phyloP scores from a whole-genome alignment of 2,329 filamentous ascomycete species.

The Xylariomycetidae sp. region DNA sequence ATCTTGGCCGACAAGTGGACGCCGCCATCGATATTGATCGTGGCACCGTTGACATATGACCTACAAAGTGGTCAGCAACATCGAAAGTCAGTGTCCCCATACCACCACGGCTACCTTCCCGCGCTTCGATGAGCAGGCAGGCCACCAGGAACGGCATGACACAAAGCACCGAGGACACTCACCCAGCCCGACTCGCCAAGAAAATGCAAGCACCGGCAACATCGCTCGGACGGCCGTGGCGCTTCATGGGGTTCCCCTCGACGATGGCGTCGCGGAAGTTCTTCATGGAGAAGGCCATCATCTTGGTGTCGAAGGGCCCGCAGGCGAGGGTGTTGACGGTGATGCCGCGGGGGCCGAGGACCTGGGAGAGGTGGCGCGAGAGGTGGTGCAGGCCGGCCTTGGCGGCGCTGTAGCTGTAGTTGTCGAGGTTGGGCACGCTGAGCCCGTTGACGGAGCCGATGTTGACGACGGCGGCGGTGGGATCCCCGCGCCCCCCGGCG shows the following conservation, averaged over 20 bases:
- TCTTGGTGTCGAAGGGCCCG: constrained; percentile 64
- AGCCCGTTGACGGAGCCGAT: constrained; percentile 60
- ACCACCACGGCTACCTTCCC: too few species aligned
- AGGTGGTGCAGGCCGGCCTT: constrained; percentile 63
- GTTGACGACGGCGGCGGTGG: constrained; percentile 56
- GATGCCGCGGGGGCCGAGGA: constrained; percentile 53
- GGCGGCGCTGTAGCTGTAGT: constrained; percentile 53
- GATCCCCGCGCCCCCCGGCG: constrained; percentile 26
- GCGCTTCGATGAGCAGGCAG: too few species aligned
- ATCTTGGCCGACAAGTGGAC: constrained; percentile 39
- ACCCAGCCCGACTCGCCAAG: constrained; percentile 60
- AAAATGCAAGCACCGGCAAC: constrained; percentile 68
- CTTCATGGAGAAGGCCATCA: constrained; percentile 59
- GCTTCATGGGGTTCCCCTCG: constrained; percentile 54
- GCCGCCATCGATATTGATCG: constrained; percentile 57
- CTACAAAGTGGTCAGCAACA: constrained; percentile 15
- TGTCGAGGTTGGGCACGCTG: constrained; percentile 52
- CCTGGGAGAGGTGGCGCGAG: constrained; percentile 50
- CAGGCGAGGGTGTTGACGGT: constrained; percentile 66
- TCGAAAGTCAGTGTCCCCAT: too few species aligned
- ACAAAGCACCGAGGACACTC: too few species aligned
- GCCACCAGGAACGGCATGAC: too few species aligned
- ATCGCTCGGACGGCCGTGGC: constrained; percentile 63
- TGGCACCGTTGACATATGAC: constrained; percentile 59
- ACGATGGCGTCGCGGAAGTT: constrained; percentile 48